These are phyloP conservation scores for Rhododendron griersonianum DNA, from an alignment of 148 eudicot species.

Conservation along the genomic window DNA sequence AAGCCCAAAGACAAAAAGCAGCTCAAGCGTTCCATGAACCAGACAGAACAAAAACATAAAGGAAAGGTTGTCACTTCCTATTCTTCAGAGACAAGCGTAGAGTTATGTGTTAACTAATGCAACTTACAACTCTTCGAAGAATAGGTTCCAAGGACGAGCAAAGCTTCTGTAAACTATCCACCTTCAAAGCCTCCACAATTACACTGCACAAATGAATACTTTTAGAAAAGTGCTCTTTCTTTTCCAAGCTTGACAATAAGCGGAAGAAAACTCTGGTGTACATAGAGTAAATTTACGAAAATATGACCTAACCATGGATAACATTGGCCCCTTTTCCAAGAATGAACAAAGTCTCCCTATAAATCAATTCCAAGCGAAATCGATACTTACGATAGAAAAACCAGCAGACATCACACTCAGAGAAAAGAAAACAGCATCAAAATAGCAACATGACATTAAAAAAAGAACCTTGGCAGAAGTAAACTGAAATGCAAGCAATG, in stretches of 20 bases:
- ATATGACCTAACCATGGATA: not conserved
- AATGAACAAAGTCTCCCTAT: not conserved
- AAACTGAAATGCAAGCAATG: not conserved
- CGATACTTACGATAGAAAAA: not conserved
- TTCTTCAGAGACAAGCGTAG: not conserved
- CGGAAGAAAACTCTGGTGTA: not conserved
- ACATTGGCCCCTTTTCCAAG: not conserved
- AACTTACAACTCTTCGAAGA: conserved; percentile 62
- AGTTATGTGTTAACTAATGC: not conserved
- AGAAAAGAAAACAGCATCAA: not conserved
- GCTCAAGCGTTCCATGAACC: not conserved
- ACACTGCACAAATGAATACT: conserved; percentile 38
- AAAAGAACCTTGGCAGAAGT: not conserved
- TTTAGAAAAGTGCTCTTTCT: not conserved
- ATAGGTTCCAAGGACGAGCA: conserved; percentile 69
- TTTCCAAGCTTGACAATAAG: not conserved
- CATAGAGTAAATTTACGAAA: not conserved
- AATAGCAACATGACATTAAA: not conserved
- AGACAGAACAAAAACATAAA: not conserved
- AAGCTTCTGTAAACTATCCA: conserved; percentile 64
- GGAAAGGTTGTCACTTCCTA: not conserved
- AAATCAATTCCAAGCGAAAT: too few relatives aligned
- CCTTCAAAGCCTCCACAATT: conserved; percentile 62
- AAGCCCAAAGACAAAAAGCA: not conserved
- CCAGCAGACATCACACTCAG: not conserved